These are phyloP conservation scores for Trichoderma polysporum DNA, from an alignment of 2,329 filamentous ascomycete species.

Conservation along the genomic window DNA sequence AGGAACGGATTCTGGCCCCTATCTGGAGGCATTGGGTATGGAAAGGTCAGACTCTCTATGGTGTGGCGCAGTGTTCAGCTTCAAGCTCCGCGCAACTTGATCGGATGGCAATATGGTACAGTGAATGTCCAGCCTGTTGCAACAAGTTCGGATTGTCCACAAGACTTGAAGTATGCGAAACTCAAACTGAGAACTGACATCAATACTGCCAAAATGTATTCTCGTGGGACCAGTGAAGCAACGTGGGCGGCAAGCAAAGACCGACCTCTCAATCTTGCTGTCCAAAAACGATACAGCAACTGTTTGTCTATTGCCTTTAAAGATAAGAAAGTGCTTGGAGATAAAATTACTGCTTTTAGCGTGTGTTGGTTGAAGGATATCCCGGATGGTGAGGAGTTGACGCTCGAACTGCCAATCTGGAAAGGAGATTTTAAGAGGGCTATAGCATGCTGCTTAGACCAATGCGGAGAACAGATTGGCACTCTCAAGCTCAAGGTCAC, in stretches of 20 bases:
- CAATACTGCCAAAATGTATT: constrained; percentile 58
- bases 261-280: constrained; percentile 48
- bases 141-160: constrained; percentile 44
- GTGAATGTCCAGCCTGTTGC: constrained; percentile 59
- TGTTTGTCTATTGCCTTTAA: constrained; percentile 58
- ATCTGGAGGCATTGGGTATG: constrained; percentile 70
- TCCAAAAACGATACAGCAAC: constrained; percentile 57
- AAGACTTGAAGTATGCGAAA: constrained; percentile 47
- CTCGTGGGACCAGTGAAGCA: constrained; percentile 40
- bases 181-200: constrained; percentile 60
- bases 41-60: constrained; percentile 66
- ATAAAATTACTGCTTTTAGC: constrained; percentile 51
- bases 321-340: constrained; percentile 33
- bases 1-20: constrained; percentile 66
- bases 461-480: constrained; percentile 49
- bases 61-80: constrained; percentile 70
- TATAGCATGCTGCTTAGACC: constrained; percentile 45
- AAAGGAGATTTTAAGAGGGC: constrained; percentile 54
- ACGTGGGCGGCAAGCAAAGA: constrained; percentile 55
- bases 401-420: constrained; percentile 62
- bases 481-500: constrained; percentile 42
- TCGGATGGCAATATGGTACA: constrained; percentile 73
- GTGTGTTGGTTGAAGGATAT: constrained; percentile 71
- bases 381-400: constrained; percentile 63
- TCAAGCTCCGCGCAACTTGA: constrained; percentile 55